Percentiles rank a stretch among this genome's conserved stretches.
Evolutionary conservation across 2,329 filamentous ascomycete genomes (phyloP).

Genomic region (Passalora sequoiae): DNA sequence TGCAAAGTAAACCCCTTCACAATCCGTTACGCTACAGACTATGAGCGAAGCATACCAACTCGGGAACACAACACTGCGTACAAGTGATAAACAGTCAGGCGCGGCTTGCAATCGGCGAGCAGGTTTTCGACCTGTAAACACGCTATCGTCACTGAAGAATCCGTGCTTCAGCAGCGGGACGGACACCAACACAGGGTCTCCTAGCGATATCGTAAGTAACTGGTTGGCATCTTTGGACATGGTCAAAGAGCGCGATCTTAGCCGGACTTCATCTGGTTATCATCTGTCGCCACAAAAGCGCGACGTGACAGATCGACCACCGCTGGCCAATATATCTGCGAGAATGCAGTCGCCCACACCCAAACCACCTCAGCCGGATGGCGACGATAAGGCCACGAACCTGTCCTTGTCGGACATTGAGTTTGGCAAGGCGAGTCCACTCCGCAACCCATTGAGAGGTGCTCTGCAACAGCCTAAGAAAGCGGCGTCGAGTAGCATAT

Average conservation of each 20-base stretch:
- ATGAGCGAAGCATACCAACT: too few species aligned
- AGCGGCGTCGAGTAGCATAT: conserved; percentile 23
- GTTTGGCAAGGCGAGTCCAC: conserved; percentile 56
- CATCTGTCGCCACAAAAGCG: conserved; percentile 20
- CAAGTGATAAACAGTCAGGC: not conserved
- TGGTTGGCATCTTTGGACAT: conserved; percentile 14
- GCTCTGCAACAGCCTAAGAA: conserved; percentile 16
- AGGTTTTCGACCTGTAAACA: conserved; percentile 21
- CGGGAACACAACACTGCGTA: not conserved
- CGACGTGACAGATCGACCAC: conserved; percentile 14
- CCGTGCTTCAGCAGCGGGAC: too few species aligned
- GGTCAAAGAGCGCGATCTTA: conserved; percentile 21
- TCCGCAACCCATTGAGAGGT: conserved; percentile 42
- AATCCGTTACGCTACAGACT: not conserved
- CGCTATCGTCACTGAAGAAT: conserved; percentile 16
- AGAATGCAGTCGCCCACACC: conserved; percentile 31
- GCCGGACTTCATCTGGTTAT: conserved; percentile 18
- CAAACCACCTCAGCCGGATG: conserved; percentile 11
- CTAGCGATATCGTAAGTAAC: not conserved
- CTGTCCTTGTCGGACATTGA: conserved; percentile 36
- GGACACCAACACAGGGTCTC: conserved; percentile 1
- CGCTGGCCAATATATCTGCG: conserved; percentile 31
- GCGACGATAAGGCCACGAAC: conserved; percentile 16
- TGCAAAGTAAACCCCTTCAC: not conserved
- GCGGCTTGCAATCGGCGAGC: conserved; percentile 1